These are phyloP conservation scores for Leptoxyphium fumago DNA, from an alignment of 2,329 filamentous ascomycete species.

Conservation along the genomic window DNA sequence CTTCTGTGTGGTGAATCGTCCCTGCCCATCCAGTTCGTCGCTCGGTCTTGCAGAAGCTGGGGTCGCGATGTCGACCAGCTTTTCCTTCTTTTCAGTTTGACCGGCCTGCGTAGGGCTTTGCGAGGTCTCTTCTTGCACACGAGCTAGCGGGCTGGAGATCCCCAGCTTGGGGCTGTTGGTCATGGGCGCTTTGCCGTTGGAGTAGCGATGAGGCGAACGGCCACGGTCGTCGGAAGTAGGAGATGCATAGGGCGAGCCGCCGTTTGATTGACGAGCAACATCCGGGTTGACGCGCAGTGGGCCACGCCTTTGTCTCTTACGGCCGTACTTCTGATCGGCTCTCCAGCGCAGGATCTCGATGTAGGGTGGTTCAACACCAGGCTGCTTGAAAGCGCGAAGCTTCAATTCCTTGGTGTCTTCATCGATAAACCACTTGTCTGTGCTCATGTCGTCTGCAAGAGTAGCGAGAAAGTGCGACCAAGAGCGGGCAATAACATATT, in stretches of 20 bases:
- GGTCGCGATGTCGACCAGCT: neutral
- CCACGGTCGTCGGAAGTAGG: constrained; percentile 54
- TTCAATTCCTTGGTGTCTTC: constrained; percentile 87
- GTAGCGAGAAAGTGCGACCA: constrained; percentile 79
- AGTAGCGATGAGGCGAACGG: constrained; percentile 53
- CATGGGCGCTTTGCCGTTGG: constrained; percentile 43
- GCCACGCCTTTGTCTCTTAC: constrained; percentile 32
- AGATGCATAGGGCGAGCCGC: constrained; percentile 49
- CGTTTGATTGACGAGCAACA: constrained; percentile 33
- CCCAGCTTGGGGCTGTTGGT: constrained; percentile 37
- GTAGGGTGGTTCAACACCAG: constrained; percentile 81
- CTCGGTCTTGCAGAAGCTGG: constrained; percentile 1
- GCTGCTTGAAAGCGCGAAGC: constrained; percentile 76
- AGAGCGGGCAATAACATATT: constrained; percentile 87
- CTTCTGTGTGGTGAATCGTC: neutral
- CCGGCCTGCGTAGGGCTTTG: neutral
- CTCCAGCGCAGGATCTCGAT: constrained; percentile 92
- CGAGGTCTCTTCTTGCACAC: constrained; percentile 54
- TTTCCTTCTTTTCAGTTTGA: neutral
- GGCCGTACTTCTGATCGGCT: constrained; percentile 84
- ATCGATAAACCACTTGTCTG: constrained; percentile 81
- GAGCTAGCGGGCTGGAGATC: constrained; percentile 57
- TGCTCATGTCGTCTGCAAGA: constrained; percentile 79
- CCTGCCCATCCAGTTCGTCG: constrained; percentile 2
- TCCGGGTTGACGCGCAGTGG: constrained; percentile 34